Evolutionary conservation across 2,329 filamentous ascomycete species (phyloP).

Genomic region (Aureobasidium vineae): DNA sequence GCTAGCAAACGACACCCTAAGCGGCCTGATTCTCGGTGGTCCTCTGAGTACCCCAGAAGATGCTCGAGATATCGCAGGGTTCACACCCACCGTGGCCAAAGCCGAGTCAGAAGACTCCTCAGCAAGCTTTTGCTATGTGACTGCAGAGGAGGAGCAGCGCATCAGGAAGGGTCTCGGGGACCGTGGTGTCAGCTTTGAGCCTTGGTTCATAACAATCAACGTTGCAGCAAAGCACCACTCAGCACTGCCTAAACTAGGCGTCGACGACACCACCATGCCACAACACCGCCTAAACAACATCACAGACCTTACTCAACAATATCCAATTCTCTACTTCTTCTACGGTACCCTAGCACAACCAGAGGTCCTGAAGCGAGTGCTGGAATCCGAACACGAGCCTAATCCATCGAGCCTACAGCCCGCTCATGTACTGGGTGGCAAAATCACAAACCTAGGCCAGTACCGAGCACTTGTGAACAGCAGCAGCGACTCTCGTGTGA

Average conservation of each 20-base stretch:
- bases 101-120: slow-evolving; percentile 4
- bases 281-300: not conserved
- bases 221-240: slow-evolving; percentile 6
- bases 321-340: not conserved
- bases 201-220: not conserved
- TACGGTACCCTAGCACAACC: not conserved
- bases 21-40: not conserved
- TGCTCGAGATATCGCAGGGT: not conserved
- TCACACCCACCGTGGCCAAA: not conserved
- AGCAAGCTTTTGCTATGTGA: slow-evolving; percentile 1
- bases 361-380: not conserved
- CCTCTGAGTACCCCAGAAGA: not conserved
- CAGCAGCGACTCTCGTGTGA: not conserved
- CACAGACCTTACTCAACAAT: not conserved
- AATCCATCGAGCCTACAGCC: not conserved
- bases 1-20: not conserved
- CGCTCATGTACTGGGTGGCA: not conserved
- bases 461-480: not conserved
- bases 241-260: not conserved
- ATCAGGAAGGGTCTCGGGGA: not conserved
- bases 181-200: not conserved
- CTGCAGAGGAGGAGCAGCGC: not conserved
- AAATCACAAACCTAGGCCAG: not conserved
- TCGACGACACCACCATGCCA: not conserved
- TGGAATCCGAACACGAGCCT: not conserved